Conservation (phyloP, 495 filamentous ascomycete genomes). For the Viridothelium virens region DNA sequence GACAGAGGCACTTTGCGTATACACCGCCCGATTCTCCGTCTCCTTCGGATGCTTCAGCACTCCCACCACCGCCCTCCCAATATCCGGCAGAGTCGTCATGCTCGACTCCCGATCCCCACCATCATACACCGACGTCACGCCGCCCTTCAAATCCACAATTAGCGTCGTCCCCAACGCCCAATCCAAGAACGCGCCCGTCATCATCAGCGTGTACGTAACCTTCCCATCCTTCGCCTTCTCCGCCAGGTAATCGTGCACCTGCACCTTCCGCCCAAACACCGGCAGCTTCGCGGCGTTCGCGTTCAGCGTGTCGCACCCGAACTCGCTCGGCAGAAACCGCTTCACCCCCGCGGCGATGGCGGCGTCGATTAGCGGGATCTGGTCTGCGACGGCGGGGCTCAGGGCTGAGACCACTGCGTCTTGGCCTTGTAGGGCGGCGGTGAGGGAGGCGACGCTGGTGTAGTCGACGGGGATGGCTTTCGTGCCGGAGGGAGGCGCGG, state of each 20-base stretch:
- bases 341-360: constrained; percentile 50
- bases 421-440: constrained; percentile 41
- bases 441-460: constrained; percentile 48
- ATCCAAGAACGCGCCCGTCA: constrained; percentile 19
- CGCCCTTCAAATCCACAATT: constrained; percentile 2
- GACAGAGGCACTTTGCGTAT: constrained; percentile 14
- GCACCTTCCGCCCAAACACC: constrained; percentile 5
- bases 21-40: constrained; percentile 20
- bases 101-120: constrained; percentile 7
- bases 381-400: constrained; percentile 33
- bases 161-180: constrained; percentile 14
- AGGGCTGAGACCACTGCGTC: constrained; percentile 53
- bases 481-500: constrained; percentile 35
- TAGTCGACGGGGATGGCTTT: constrained; percentile 40
- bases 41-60: constrained; percentile 19
- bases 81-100: constrained; percentile 10
- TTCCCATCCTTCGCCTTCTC: constrained; percentile 12
- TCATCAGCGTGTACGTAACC: constrained; percentile 15
- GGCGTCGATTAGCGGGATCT: constrained; percentile 52
- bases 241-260: neutral
- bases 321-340: constrained; percentile 59
- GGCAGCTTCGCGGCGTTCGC: constrained; percentile 22
- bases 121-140: constrained; percentile 5
- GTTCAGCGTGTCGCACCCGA: constrained; percentile 47
- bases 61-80: constrained; percentile 18